Evolutionary conservation across 1,139 yeast genomes (phyloP), one percentile per base, ranked within the genome.

Genomic region (Geotrichum fermentans): DNA sequence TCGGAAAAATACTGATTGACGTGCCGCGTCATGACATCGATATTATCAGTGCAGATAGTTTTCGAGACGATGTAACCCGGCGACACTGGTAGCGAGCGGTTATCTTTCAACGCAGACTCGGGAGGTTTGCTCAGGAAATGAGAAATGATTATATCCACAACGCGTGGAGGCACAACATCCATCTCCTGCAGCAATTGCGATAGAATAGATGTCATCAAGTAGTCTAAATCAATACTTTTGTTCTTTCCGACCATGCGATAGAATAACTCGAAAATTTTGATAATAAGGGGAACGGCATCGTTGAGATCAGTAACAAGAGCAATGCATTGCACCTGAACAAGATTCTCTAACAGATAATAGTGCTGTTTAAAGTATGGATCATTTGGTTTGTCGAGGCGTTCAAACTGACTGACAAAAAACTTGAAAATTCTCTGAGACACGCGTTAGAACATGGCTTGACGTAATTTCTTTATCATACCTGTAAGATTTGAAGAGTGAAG

Each of bases 1-100:
- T 87, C 96, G 0, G 95, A 82, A 57, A 88, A 85, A 59, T 82
- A 83, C 61, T 83, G 90, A 4, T 95, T 86, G 26, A 86, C 74
- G 56, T 81, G 80, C 55, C 95, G 76, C 11, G 94, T 79, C 76
- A 90, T 75, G 54, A 90, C 72, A 57, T 86, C 95, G 1, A 81
- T 66, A 58, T 87, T 86, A 2, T 78, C 72, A 52, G 79, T 82
- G 62, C 96, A 87, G 4, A 90, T 74, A 14, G 78, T 72, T 39
- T 83, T 65, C 4, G 92, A 80, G 56, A 88, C 74, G 43, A 75
- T 78, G 61, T 84, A 82, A 0, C 85, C 88, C 0, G 85, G 82
- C 56, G 71, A 75, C 5, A 55, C 53, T 1, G 72, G 64, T 10
- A 64, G 57, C 1, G 66, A 56, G 7, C 54, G 50, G 8, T 65